Conservation (phyloP, 495 filamentous ascomycete genomes). For the Aspergillus heteromorphus region DNA sequence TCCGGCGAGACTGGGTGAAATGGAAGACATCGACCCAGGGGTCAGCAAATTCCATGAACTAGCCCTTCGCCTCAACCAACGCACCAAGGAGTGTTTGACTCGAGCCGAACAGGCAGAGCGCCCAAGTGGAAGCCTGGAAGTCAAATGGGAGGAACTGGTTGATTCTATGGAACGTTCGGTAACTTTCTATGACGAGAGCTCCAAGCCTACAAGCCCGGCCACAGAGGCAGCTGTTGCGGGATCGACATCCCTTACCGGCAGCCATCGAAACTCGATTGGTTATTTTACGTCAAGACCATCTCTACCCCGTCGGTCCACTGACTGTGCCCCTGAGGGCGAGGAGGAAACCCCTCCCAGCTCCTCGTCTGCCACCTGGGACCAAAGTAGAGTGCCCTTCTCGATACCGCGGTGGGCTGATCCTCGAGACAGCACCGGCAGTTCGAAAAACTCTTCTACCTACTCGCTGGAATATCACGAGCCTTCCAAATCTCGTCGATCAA, state of each 20-base stretch:
- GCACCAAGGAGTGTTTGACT: conserved; percentile 66
- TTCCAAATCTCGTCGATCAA: conserved; percentile 37
- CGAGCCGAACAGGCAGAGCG: conserved; percentile 68
- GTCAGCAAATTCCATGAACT: conserved; percentile 64
- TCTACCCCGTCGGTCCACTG: conserved; percentile 39
- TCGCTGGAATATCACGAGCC: conserved; percentile 41
- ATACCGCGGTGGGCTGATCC: conserved; percentile 42
- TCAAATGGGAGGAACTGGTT: conserved; percentile 69
- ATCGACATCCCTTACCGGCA: conserved; percentile 29
- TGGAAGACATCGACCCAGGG: conserved; percentile 35
- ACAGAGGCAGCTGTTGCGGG: conserved; percentile 34
- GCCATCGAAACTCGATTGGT: conserved; percentile 41
- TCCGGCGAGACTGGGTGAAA: conserved; percentile 28
- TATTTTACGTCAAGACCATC: conserved; percentile 37
- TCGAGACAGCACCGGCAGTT: conserved; percentile 43
- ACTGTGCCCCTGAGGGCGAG: conserved; percentile 33
- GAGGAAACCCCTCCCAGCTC: conserved; percentile 49
- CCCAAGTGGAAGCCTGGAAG: conserved; percentile 51
- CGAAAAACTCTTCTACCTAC: conserved; percentile 44
- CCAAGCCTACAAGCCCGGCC: conserved; percentile 36
- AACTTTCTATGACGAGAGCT: conserved; percentile 40
- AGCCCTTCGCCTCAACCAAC: conserved; percentile 64
- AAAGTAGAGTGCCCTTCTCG: conserved; percentile 36
- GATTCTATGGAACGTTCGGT: conserved; percentile 58
- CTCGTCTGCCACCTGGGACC: conserved; percentile 49